phyloP scores from a whole-genome alignment of 1,284 basidiomycete species.

The Hemileccinum hortonii region DNA sequence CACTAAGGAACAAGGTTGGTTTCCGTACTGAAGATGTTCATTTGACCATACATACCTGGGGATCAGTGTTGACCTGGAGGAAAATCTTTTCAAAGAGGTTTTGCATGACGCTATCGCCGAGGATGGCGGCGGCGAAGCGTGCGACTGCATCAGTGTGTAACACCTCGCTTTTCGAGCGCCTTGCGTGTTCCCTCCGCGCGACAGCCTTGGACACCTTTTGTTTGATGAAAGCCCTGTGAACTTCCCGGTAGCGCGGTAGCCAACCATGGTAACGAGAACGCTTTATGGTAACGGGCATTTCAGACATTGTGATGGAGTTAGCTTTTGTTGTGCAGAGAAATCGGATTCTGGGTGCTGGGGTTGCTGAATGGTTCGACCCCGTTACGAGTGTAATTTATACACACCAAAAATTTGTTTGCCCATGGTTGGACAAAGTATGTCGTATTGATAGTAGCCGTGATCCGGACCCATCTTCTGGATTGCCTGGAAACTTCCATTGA shows the following conservation, averaged over 20 bases:
- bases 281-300: neutral
- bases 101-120: constrained; percentile 1
- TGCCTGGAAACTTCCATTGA: neutral
- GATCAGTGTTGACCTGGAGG: constrained; percentile 8
- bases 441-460: neutral
- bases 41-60: constrained; percentile 9
- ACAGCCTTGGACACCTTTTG: neutral
- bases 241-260: constrained; percentile 4
- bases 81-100: constrained; percentile 16
- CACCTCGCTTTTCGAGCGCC: neutral
- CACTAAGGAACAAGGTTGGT: neutral
- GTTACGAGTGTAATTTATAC: neutral
- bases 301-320: neutral
- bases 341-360: neutral
- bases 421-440: neutral
- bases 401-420: neutral
- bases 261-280: constrained; percentile 6
- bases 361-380: neutral
- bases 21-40: neutral
- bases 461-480: neutral
- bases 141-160: neutral
- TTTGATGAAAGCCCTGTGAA: constrained; percentile 6
- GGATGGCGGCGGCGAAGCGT: constrained; percentile 12
- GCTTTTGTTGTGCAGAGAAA: neutral
- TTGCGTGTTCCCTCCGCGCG: neutral